Conservation (phyloP, 2,329 filamentous ascomycete species). For the Annulohypoxylon truncatum region DNA sequence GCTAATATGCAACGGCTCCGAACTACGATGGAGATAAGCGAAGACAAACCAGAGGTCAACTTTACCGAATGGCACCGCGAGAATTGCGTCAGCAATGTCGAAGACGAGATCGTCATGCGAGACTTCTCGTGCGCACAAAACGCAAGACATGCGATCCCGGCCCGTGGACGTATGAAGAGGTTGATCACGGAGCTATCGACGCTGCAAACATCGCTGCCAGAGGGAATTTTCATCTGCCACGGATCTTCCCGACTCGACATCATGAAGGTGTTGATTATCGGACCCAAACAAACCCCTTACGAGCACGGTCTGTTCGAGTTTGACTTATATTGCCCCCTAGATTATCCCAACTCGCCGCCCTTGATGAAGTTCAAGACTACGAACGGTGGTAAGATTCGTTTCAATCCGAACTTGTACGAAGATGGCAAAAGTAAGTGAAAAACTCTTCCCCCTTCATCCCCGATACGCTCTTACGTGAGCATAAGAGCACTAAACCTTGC, state of each 20-base stretch:
- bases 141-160: slow-evolving; percentile 27
- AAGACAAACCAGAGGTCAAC: slow-evolving; percentile 30
- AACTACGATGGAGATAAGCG: slow-evolving; percentile 25
- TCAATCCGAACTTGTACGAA: slow-evolving; percentile 65
- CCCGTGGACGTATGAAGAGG: slow-evolving; percentile 59
- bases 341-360: slow-evolving; percentile 59
- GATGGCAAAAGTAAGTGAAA: slow-evolving; percentile 58
- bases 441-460: background rate
- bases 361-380: slow-evolving; percentile 59
- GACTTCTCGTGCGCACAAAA: slow-evolving; percentile 42
- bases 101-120: slow-evolving; percentile 53
- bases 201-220: slow-evolving; percentile 59
- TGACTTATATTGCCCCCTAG: slow-evolving; percentile 57
- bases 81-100: slow-evolving; percentile 49
- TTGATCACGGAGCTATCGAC: slow-evolving; percentile 59
- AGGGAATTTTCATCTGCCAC: slow-evolving; percentile 63
- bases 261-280: slow-evolving; percentile 63
- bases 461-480: background rate
- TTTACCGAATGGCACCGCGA: slow-evolving; percentile 50
- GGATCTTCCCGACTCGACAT: slow-evolving; percentile 59
- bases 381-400: slow-evolving; percentile 52
- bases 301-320: slow-evolving; percentile 67
- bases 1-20: slow-evolving; percentile 24
- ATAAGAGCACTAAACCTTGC: background rate
- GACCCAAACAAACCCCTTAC: slow-evolving; percentile 63